Conservation (phyloP, 257 asterid species). For the Solanum bulbocastanum region DNA sequence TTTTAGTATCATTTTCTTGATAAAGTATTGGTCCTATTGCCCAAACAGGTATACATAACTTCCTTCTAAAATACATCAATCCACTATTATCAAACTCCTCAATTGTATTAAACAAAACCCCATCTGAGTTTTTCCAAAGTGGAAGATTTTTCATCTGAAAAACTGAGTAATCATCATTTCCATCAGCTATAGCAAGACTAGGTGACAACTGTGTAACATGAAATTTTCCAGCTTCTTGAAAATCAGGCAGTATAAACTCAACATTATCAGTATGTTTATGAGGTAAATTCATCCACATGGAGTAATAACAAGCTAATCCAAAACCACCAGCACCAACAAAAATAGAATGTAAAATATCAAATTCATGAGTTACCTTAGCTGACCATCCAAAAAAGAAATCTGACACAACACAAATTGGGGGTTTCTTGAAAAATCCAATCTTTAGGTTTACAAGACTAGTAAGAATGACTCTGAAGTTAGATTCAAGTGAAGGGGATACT, state of each 20-base stretch:
- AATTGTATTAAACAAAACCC: constrained; percentile 42
- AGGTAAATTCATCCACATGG: constrained; percentile 52
- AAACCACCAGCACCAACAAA: constrained; percentile 42
- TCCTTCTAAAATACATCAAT: constrained; percentile 30
- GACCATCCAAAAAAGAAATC: constrained; percentile 57
- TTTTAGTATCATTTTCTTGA: constrained; percentile 1
- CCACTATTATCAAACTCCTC: constrained; percentile 41
- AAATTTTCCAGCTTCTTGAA: constrained; percentile 45
- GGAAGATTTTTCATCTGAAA: constrained; percentile 28
- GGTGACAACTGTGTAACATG: constrained; percentile 40
- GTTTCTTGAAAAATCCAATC: constrained; percentile 6
- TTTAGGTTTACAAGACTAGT: not conserved
- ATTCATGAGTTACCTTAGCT: constrained; percentile 34
- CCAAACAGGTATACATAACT: constrained; percentile 33
- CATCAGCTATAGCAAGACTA: constrained; percentile 24
- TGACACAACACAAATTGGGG: constrained; percentile 37
- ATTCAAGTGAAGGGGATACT: constrained; percentile 19
- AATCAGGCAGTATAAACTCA: constrained; percentile 54
- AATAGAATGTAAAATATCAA: constrained; percentile 37
- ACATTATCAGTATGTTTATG: constrained; percentile 15
- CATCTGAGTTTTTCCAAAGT: constrained; percentile 37
- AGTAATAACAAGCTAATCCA: constrained; percentile 54
- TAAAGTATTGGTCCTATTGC: constrained; percentile 43
- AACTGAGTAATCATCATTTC: constrained; percentile 21
- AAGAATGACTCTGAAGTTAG: constrained; percentile 19